These are phyloP conservation scores for Coniophora puteana DNA, from an alignment of 1,284 basidiomycete species.

Conservation along the genomic window DNA sequence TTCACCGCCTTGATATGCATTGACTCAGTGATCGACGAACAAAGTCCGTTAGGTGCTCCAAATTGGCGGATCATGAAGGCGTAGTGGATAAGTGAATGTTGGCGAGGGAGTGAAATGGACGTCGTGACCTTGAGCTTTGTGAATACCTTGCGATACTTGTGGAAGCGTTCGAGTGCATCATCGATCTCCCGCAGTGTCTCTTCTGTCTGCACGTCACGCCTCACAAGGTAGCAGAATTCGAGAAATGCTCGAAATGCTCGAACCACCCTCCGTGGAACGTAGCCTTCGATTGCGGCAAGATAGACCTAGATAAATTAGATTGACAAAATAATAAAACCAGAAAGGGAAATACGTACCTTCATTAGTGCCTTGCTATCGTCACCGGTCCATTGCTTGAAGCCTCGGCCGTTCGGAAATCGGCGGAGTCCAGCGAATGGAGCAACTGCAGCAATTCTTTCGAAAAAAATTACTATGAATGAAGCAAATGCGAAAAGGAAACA, in stretches of 20 bases:
- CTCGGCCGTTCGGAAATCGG: conserved; percentile 7
- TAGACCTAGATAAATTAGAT: conserved; percentile 2
- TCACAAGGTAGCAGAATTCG: no score
- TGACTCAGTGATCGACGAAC: no score
- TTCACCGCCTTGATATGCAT: conserved; percentile 8
- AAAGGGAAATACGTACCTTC: conserved; percentile 7
- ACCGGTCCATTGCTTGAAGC: conserved; percentile 8
- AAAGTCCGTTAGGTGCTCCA: conserved; percentile 7
- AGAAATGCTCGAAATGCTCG: conserved; percentile 1
- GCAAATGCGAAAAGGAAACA: not conserved
- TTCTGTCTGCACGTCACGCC: not conserved
- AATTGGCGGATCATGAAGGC: not conserved
- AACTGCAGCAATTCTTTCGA: conserved; percentile 5
- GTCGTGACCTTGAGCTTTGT: not conserved
- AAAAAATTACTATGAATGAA: not conserved
- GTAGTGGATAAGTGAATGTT: conserved; percentile 5
- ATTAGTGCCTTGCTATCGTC: conserved; percentile 8
- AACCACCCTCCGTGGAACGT: not conserved
- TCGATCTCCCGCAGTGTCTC: conserved; percentile 1
- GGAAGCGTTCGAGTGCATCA: conserved; percentile 1
- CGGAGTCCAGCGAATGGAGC: conserved; percentile 1
- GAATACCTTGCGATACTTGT: conserved; percentile 5
- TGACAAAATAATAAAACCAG: not conserved
- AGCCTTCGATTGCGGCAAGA: not conserved
- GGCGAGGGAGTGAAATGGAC: conserved; percentile 6